phyloP scores from a whole-genome alignment of 1,284 basidiomycete species.

The Caloboletus inedulis region DNA sequence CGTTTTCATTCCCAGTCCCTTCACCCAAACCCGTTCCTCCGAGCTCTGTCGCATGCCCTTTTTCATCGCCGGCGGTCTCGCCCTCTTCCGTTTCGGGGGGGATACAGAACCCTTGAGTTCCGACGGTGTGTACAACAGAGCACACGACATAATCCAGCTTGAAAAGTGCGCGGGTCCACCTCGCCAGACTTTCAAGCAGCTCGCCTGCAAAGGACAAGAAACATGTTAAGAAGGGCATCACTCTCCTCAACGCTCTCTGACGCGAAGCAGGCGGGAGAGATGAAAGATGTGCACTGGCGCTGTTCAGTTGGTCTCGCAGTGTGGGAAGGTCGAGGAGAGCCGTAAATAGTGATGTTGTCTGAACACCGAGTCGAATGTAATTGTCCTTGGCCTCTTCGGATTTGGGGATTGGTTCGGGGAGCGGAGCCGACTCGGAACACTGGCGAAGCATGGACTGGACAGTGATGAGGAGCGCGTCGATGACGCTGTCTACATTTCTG shows the following conservation, averaged over 20 bases:
- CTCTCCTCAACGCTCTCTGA: conserved; percentile 34
- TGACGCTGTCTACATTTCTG: conserved; percentile 36
- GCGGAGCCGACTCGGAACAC: conserved; percentile 30
- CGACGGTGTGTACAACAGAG: conserved; percentile 71
- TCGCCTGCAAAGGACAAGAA: conserved; percentile 54
- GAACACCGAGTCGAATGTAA: conserved; percentile 44
- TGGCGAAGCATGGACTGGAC: conserved; percentile 57
- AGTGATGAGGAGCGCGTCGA: conserved; percentile 62
- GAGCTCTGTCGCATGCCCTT: conserved; percentile 33
- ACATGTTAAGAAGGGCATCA: conserved; percentile 64
- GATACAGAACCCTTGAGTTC: conserved; percentile 89
- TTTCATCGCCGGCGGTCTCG: conserved; percentile 50
- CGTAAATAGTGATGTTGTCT: conserved; percentile 36
- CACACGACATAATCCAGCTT: conserved; percentile 83
- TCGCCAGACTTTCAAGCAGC: conserved; percentile 51
- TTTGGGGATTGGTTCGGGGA: conserved; percentile 1
- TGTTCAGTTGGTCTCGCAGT: conserved; percentile 38
- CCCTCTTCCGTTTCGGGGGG: conserved; percentile 69
- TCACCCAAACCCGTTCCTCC: conserved; percentile 86
- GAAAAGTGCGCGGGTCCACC: conserved; percentile 79
- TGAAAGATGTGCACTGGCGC: conserved; percentile 27
- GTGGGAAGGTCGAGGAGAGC: conserved; percentile 44
- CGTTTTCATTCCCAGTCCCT: conserved; percentile 81
- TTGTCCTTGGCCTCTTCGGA: conserved; percentile 30
- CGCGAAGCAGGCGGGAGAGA: conserved; percentile 31